Percentiles rank a stretch among this genome's conserved stretches.
phyloP scores from a whole-genome alignment of 192 early-diverging fungal genomes.

The Coemansia sp. region DNA sequence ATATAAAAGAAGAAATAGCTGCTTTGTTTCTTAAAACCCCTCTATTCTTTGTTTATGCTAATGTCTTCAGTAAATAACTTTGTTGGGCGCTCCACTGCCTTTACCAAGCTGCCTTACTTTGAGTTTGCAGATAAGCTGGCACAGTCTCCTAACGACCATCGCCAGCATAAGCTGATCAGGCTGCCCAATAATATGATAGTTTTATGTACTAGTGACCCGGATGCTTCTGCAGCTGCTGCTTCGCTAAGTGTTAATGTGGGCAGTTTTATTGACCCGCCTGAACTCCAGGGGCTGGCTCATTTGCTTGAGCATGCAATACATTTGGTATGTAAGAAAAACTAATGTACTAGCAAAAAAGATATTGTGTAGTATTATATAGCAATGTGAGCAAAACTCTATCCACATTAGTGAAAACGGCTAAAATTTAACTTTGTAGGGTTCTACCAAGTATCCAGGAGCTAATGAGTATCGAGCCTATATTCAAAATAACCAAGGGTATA shows the following conservation, averaged over 20 bases:
- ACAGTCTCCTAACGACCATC: constrained; percentile 56
- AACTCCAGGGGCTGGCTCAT: constrained; percentile 64
- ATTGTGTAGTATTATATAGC: too few relatives aligned
- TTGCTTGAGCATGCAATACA: constrained; percentile 71
- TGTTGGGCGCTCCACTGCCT: not conserved
- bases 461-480: constrained; percentile 57
- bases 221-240: constrained; percentile 55
- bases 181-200: constrained; percentile 60
- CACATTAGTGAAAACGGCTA: too few relatives aligned
- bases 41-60: too few relatives aligned
- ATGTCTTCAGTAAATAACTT: not conserved
- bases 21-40: too few relatives aligned
- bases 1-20: too few relatives aligned
- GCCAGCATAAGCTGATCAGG: constrained; percentile 57
- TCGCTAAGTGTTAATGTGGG: constrained; percentile 63
- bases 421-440: constrained; percentile 58
- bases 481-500: constrained; percentile 15
- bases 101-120: constrained; percentile 18
- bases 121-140: constrained; percentile 35
- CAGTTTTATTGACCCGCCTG: constrained; percentile 55
- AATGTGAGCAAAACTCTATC: too few relatives aligned
- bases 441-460: constrained; percentile 66
- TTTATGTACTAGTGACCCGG: constrained; percentile 58
- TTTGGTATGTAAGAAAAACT: constrained; percentile 32
- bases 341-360: too few relatives aligned